phyloP scores from a whole-genome alignment of 495 filamentous ascomycete species.

The Lepidopterella palustris region DNA sequence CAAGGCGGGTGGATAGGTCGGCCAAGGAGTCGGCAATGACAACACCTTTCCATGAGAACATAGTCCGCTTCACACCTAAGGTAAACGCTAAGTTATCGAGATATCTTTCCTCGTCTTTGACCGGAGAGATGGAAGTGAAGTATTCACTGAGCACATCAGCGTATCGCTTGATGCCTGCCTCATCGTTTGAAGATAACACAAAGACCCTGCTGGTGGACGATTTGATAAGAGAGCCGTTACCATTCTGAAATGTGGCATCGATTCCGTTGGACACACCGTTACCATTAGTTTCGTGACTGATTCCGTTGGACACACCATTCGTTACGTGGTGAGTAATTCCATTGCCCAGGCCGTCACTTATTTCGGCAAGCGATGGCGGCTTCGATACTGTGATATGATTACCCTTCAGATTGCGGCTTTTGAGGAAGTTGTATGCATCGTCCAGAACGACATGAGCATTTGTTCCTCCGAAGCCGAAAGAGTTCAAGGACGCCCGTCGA shows the following conservation, averaged over 20 bases:
- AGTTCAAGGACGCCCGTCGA: conserved; percentile 34
- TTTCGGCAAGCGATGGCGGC: neutral
- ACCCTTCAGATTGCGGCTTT: neutral
- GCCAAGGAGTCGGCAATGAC: conserved; percentile 15
- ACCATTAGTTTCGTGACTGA: neutral
- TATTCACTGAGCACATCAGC: neutral
- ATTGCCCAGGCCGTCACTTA: neutral
- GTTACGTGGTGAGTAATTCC: neutral
- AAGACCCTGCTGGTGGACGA: conserved; percentile 8
- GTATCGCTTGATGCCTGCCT: conserved; percentile 18
- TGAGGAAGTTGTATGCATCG: conserved; percentile 14
- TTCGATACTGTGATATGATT: neutral
- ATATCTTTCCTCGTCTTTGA: neutral
- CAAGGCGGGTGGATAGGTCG: conserved; percentile 7
- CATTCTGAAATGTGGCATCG: neutral
- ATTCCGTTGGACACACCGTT: neutral
- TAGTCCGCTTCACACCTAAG: conserved; percentile 27
- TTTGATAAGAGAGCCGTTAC: neutral
- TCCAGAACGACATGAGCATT: conserved; percentile 38
- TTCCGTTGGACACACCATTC: neutral
- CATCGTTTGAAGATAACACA: conserved; percentile 18
- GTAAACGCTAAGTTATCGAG: conserved; percentile 37
- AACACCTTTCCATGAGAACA: conserved; percentile 32
- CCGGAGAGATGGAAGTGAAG: neutral
- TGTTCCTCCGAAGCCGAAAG: conserved; percentile 39